A percentile compares a stretch with the other conserved stretches of the same genome.
phyloP scores from a whole-genome alignment of 257 asterid genomes.

The Fraxinus anomala region DNA sequence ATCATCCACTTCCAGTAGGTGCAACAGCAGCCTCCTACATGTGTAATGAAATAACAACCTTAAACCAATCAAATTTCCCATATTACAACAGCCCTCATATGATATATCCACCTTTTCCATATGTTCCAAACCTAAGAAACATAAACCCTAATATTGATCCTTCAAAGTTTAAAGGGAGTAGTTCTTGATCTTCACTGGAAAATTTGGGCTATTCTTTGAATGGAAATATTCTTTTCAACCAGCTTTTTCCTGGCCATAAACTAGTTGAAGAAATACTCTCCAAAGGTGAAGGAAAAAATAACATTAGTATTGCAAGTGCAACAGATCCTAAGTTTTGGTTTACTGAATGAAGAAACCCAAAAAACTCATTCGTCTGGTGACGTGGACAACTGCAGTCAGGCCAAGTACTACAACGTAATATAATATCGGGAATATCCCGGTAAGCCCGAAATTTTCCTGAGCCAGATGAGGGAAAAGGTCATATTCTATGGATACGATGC shows the following conservation, averaged over 20 bases:
- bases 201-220: constrained; percentile 39
- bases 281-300: background rate
- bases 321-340: constrained; percentile 87
- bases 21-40: constrained; percentile 61
- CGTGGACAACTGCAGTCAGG: background rate
- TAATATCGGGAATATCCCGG: background rate
- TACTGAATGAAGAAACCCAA: constrained; percentile 71
- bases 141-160: constrained; percentile 51
- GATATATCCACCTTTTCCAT: constrained; percentile 34
- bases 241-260: constrained; percentile 39
- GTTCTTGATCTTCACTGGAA: constrained; percentile 55
- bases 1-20: constrained; percentile 90
- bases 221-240: constrained; percentile 25
- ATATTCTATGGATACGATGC: too few species aligned
- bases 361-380: background rate
- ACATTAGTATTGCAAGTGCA: constrained; percentile 52
- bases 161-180: constrained; percentile 40
- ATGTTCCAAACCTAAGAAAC: constrained; percentile 46
- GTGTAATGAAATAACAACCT: constrained; percentile 33
- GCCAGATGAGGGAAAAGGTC: background rate
- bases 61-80: constrained; percentile 35
- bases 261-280: constrained; percentile 13
- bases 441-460: background rate
- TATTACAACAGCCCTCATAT: constrained; percentile 24
- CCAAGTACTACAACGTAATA: background rate